phyloP scores from a whole-genome alignment of 257 asterid genomes.

The Nicotiana paniculata region DNA sequence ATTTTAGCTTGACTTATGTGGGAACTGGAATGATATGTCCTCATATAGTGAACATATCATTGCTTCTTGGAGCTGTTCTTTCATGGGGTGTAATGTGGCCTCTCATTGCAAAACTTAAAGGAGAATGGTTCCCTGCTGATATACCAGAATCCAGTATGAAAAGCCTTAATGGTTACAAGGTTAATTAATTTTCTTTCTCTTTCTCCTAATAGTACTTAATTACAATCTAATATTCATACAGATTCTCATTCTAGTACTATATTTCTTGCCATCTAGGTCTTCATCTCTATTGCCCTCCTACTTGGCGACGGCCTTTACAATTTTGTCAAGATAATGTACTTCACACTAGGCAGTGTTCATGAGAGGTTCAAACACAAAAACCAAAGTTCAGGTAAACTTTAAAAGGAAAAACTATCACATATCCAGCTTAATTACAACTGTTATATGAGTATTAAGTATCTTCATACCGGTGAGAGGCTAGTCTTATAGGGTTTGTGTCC shows the following conservation, averaged over 20 bases:
- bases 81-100: conserved; percentile 96
- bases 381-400: neutral
- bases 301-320: conserved; percentile 85
- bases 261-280: conserved; percentile 42
- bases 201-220: neutral
- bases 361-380: conserved; percentile 34
- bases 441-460: neutral
- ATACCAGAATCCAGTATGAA: conserved; percentile 70
- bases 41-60: conserved; percentile 70
- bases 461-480: too few species aligned
- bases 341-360: conserved; percentile 38
- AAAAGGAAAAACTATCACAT: neutral
- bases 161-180: conserved; percentile 87
- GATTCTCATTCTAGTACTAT: neutral
- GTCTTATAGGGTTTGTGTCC: too few species aligned
- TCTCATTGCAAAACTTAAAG: conserved; percentile 46
- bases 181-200: conserved; percentile 7
- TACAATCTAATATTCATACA: neutral
- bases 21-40: conserved; percentile 97
- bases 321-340: conserved; percentile 48
- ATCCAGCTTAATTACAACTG: neutral
- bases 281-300: conserved; percentile 72
- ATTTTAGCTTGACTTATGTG: conserved; percentile 81
- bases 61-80: conserved; percentile 78
- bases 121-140: conserved; percentile 69